Evolutionary conservation across 768 basidiomycete species (phyloP).

Genomic region (Pisolithus tinctorius): DNA sequence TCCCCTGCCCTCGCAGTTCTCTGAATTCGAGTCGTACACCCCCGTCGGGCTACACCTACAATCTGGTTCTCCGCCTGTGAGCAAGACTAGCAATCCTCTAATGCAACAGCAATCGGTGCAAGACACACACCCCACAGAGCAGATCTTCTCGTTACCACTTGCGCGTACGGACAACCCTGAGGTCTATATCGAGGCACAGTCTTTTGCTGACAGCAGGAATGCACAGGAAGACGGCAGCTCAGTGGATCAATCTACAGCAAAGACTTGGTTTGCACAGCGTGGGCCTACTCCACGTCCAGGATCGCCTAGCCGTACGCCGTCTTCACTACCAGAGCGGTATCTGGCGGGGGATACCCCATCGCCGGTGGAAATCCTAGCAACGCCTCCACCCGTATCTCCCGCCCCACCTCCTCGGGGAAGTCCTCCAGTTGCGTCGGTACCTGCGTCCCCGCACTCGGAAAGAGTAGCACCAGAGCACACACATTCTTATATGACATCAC

Average conservation of each 20-base stretch:
- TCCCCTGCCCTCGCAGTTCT: neutral
- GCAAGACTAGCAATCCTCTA: neutral
- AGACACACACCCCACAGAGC: neutral
- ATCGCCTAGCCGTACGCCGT: neutral
- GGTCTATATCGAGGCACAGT: neutral
- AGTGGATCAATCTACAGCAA: neutral
- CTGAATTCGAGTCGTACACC: too few relatives aligned
- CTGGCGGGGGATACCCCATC: neutral
- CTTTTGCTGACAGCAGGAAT: neutral
- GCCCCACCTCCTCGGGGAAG: slow-evolving; percentile 4
- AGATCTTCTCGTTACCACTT: neutral
- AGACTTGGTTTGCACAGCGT: neutral
- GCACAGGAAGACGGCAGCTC: neutral
- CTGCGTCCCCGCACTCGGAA: neutral
- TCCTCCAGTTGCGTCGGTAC: neutral
- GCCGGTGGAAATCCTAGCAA: neutral
- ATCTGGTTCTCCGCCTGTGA: neutral
- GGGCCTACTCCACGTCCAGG: too few relatives aligned
- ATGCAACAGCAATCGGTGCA: neutral
- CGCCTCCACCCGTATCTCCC: neutral
- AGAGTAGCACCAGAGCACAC: neutral
- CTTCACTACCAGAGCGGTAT: neutral
- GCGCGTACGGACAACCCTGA: neutral
- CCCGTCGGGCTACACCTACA: too few relatives aligned
- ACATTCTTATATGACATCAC: neutral